These are phyloP conservation scores for Haplographium delicatum DNA, from an alignment of 495 filamentous ascomycete species.

Conservation along the genomic window DNA sequence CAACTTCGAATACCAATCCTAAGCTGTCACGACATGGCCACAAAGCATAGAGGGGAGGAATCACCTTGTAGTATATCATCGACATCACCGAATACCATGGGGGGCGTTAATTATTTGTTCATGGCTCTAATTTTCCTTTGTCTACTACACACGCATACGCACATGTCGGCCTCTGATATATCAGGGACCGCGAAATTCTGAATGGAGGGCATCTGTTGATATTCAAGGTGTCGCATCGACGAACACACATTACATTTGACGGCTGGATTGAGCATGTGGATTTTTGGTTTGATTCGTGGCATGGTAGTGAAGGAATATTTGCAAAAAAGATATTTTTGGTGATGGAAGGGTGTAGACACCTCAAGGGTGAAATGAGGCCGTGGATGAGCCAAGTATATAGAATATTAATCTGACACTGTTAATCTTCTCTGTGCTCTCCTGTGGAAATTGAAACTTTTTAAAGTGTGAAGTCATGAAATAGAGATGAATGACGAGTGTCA, in stretches of 20 bases:
- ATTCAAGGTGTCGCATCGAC: slow-evolving; percentile 6
- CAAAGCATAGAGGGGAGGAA: background rate
- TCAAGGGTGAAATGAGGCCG: background rate
- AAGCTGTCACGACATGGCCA: background rate
- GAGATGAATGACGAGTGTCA: too few species aligned
- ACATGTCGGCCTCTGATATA: slow-evolving; percentile 1
- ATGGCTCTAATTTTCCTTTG: slow-evolving; percentile 16
- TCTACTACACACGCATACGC: slow-evolving; percentile 11
- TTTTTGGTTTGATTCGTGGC: background rate
- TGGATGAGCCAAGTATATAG: background rate
- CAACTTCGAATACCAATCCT: slow-evolving; percentile 1
- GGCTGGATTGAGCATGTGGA: slow-evolving; percentile 11
- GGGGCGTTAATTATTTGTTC: slow-evolving; percentile 16
- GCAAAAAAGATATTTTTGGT: background rate
- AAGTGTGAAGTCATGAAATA: too few species aligned
- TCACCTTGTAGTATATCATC: slow-evolving; percentile 19
- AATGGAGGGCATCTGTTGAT: slow-evolving; percentile 6
- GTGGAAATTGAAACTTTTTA: too few species aligned
- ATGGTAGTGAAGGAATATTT: background rate
- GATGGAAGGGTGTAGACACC: background rate
- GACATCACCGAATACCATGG: slow-evolving; percentile 15
- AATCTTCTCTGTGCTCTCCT: background rate
- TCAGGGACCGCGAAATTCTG: background rate
- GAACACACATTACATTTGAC: slow-evolving; percentile 8
- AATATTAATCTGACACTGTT: slow-evolving; percentile 8